These are phyloP conservation scores for Rubroboletus satanas DNA, from an alignment of 768 basidiomycete species.

Conservation along the genomic window DNA sequence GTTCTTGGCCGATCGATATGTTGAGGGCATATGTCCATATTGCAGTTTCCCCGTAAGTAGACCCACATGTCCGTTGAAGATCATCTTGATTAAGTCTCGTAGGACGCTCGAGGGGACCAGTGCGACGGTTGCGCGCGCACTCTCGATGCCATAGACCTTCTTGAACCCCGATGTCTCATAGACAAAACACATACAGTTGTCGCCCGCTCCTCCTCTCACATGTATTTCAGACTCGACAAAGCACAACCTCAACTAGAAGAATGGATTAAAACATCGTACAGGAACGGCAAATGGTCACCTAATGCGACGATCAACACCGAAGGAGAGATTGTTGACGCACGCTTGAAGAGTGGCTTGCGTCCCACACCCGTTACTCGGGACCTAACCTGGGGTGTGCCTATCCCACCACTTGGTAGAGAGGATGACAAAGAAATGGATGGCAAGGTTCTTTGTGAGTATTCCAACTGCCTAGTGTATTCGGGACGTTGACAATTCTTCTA, in stretches of 20 bases:
- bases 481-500: slow-evolving; percentile 27
- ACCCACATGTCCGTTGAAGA: neutral
- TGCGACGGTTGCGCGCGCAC: slow-evolving; percentile 93
- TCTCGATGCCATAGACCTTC: slow-evolving; percentile 86
- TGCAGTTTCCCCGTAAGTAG: slow-evolving; percentile 73
- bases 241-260: slow-evolving; percentile 81
- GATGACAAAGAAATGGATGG: slow-evolving; percentile 83
- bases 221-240: slow-evolving; percentile 83
- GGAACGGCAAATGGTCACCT: slow-evolving; percentile 85
- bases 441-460: slow-evolving; percentile 90
- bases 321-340: slow-evolving; percentile 84
- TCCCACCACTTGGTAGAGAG: slow-evolving; percentile 68
- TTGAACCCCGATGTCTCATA: slow-evolving; percentile 92
- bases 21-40: slow-evolving; percentile 96
- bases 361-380: slow-evolving; percentile 93
- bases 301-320: slow-evolving; percentile 89
- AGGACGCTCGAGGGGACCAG: slow-evolving; percentile 98
- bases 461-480: neutral
- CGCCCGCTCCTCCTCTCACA: slow-evolving; percentile 77
- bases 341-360: slow-evolving; percentile 78
- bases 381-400: slow-evolving; percentile 93
- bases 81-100: neutral
- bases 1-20: slow-evolving; percentile 95
- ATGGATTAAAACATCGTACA: slow-evolving; percentile 81
- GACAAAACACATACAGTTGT: slow-evolving; percentile 75